Percentiles rank a stretch among this genome's conserved stretches.
phyloP scores from a whole-genome alignment of 805 yeast genomes.

The Sungouiella thailandica region DNA sequence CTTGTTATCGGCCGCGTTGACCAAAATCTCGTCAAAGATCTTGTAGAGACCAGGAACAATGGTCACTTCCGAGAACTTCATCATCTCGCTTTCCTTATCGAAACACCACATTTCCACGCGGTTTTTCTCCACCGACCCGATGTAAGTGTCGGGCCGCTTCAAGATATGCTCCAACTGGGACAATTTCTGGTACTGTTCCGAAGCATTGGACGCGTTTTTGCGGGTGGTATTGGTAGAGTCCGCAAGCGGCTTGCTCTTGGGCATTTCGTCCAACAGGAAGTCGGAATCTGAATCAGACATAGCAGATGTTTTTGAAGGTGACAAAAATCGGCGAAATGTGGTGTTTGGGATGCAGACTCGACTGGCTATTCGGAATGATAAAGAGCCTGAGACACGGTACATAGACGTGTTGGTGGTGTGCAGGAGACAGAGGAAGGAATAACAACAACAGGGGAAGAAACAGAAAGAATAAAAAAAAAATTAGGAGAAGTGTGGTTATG shows the following conservation, averaged over 20 bases:
- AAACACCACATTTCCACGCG: slow-evolving; percentile 82
- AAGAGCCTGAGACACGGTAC: too few species aligned
- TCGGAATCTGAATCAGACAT: slow-evolving; percentile 2
- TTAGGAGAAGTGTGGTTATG: too few species aligned
- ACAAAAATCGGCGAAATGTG: too few species aligned
- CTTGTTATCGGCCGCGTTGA: slow-evolving; percentile 98
- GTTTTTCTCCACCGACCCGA: slow-evolving; percentile 87
- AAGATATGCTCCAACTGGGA: slow-evolving; percentile 94
- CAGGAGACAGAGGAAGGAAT: too few species aligned
- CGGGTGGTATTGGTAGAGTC: slow-evolving; percentile 12
- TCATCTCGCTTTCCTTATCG: slow-evolving; percentile 43
- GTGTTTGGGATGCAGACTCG: too few species aligned
- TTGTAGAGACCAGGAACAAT: slow-evolving; percentile 96
- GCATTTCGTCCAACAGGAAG: not conserved
- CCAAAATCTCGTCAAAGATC: slow-evolving; percentile 94
- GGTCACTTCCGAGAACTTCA: slow-evolving; percentile 55
- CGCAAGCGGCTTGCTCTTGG: slow-evolving; percentile 6
- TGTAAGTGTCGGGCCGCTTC: slow-evolving; percentile 96
- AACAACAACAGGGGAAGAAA: too few species aligned
- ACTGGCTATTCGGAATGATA: too few species aligned
- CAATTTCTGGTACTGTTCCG: slow-evolving; percentile 85
- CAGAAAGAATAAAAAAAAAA: too few species aligned
- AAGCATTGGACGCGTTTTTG: slow-evolving; percentile 30
- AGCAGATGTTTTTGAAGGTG: not conserved
- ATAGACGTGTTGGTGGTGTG: too few species aligned